Evolutionary conservation across 2,329 filamentous ascomycete genomes (phyloP).

Genomic region (Calycina herbarum): DNA sequence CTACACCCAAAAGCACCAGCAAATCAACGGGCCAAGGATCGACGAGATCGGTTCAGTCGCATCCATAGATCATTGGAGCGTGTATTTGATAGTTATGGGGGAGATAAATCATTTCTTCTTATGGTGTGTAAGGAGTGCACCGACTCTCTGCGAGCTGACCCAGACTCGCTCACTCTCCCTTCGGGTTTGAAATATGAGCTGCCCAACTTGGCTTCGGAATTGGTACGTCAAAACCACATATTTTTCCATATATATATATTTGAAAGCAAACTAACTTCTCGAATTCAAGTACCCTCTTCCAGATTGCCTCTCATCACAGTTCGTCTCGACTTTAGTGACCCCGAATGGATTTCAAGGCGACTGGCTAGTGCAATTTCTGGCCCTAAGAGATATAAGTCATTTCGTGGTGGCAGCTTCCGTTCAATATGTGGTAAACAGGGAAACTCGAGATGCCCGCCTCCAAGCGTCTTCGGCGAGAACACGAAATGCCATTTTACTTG

Average conservation of each 20-base stretch:
- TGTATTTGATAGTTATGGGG: conserved; percentile 43
- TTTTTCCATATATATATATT: too few relatives aligned
- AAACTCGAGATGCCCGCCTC: conserved; percentile 39
- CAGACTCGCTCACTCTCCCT: conserved; percentile 39
- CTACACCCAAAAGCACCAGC: conserved; percentile 42
- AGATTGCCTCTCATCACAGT: conserved; percentile 39
- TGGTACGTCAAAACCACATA: conserved; percentile 34
- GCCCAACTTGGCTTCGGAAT: conserved; percentile 40
- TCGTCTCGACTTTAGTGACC: conserved; percentile 40
- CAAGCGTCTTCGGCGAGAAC: conserved; percentile 39
- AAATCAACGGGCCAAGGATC: conserved; percentile 38
- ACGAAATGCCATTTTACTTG: conserved; percentile 41
- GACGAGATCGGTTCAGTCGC: conserved; percentile 42
- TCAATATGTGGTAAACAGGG: conserved; percentile 41
- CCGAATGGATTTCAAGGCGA: conserved; percentile 33
- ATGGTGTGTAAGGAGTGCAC: conserved; percentile 42
- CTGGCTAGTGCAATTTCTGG: conserved; percentile 43
- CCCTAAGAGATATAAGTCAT: conserved; percentile 42
- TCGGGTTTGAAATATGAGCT: conserved; percentile 38
- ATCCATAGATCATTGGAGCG: conserved; percentile 42
- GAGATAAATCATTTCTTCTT: conserved; percentile 42
- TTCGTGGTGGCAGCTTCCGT: conserved; percentile 43
- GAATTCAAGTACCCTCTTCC: conserved; percentile 40
- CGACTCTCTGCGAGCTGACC: conserved; percentile 39
- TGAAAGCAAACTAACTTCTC: background rate